Evolutionary conservation across 345 rosid species (phyloP), one percentile per base, ranked within the genome.

Genomic region (Corchorus capsularis): DNA sequence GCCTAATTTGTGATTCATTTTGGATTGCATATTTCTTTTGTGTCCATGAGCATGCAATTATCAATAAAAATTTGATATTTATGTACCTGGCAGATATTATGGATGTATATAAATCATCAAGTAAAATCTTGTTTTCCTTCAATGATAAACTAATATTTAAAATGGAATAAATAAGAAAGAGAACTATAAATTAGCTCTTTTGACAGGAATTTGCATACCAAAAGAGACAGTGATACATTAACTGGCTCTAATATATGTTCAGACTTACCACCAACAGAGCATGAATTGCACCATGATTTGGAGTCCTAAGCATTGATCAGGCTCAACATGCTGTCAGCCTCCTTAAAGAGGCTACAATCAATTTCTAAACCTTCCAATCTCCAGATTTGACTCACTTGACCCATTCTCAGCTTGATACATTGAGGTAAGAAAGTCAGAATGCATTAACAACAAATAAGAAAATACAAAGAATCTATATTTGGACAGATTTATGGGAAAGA

Each of bases 291-390:
- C 85, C 82, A 77, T 66, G 73, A 80, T 71, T 86, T 79, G 76
- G 82, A 81, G 71, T 76, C 83, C 70, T 75, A 65, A 67, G 64
- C 74, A 61, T 78, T 74, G 78, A 82, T 83, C 61, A 60, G 68
- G 80, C 80, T 81, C 63, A 74, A 73, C 73, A 82, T 82, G 76
- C 86, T 82, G 45, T 41, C 64, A 83, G 70, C 75, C 74, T 79
- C 89, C 60, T 86, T 75, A 75, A 72, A 80, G 52, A 83, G 80
- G 82, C 84, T 79, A 82, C 93, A 94, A 87, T 90, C 91, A 78
- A 93, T 82, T 82, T 84, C 97, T 83, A 94, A 80, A 72, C 85
- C 97, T 82, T 84, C 1, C 83, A 79, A 91, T 81, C 82, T 91
- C 91, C 60, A 86, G 47, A 72, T 83, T 88, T 91, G 89, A 85